phyloP scores from a whole-genome alignment of 306 rosid species.

The Hippophae tibetana region DNA sequence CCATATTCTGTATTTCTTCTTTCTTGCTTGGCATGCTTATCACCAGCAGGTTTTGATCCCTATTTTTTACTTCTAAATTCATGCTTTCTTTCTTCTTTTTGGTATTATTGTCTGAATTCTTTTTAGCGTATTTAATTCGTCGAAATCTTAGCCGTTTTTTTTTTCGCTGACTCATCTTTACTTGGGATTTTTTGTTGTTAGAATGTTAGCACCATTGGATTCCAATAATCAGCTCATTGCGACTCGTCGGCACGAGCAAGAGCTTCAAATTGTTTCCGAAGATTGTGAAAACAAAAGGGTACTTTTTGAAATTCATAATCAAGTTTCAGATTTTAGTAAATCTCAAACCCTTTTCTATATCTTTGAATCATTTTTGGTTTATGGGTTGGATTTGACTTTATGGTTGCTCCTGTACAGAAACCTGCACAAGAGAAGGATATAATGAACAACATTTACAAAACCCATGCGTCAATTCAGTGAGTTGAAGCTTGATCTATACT shows the following conservation, averaged over 20 bases:
- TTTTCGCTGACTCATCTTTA: not conserved
- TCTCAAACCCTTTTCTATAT: not conserved
- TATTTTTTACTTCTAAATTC: not conserved
- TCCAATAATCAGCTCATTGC: conserved; percentile 51
- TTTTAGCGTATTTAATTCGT: conserved; percentile 5
- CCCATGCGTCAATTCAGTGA: conserved; percentile 90
- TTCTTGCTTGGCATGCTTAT: conserved; percentile 75
- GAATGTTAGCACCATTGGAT: conserved; percentile 67
- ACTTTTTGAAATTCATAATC: not conserved
- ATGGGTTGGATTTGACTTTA: not conserved
- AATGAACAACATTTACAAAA: conserved; percentile 52
- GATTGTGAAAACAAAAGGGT: conserved; percentile 53
- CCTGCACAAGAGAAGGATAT: conserved; percentile 42
- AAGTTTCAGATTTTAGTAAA: not conserved
- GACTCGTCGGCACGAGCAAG: conserved; percentile 53
- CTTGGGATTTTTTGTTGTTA: conserved; percentile 15
- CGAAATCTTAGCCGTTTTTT: not conserved
- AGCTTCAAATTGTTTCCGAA: conserved; percentile 58
- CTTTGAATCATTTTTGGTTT: not conserved
- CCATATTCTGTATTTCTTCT: conserved; percentile 62
- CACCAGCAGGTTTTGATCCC: conserved; percentile 49
- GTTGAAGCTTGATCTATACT: conserved; percentile 24
- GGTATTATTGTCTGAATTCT: not conserved
- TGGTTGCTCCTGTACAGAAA: conserved; percentile 27
- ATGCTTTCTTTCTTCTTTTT: not conserved